phyloP scores from a whole-genome alignment of 257 asterid genomes.

The Nicotiana benthamiana region DNA sequence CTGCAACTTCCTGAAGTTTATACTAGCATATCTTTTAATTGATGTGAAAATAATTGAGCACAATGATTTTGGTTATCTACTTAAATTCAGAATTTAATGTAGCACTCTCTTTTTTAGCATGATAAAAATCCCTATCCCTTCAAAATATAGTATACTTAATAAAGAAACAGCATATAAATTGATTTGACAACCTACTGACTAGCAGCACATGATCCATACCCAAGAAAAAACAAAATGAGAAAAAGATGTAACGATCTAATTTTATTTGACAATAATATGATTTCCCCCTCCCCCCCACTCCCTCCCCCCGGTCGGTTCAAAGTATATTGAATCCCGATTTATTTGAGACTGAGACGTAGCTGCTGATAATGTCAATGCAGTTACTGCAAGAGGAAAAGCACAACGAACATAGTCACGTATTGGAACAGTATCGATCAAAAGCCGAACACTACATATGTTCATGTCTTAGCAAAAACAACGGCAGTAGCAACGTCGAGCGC shows the following conservation, averaged over 20 bases:
- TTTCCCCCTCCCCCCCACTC: too few species aligned
- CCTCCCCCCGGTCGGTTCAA: neutral
- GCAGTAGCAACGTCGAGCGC: conserved; percentile 30
- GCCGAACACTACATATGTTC: conserved; percentile 64
- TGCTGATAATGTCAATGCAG: conserved; percentile 14
- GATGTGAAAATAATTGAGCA: neutral
- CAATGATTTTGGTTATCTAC: neutral
- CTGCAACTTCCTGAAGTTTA: neutral
- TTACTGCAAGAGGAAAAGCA: conserved; percentile 31
- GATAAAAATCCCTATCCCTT: neutral
- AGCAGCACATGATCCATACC: conserved; percentile 4
- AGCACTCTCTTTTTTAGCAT: neutral
- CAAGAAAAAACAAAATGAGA: neutral
- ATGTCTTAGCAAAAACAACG: conserved; percentile 48
- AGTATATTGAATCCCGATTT: too few species aligned
- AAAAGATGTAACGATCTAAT: neutral
- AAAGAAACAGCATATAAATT: neutral
- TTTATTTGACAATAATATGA: neutral
- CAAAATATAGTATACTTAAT: neutral
- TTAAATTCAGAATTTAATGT: neutral
- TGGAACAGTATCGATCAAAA: conserved; percentile 38
- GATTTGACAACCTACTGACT: conserved; percentile 5
- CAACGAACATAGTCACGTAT: conserved; percentile 21
- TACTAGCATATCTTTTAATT: neutral
- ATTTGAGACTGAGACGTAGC: neutral